phyloP scores from a whole-genome alignment of 345 rosid species.

The Eucalyptus erythrocorys region DNA sequence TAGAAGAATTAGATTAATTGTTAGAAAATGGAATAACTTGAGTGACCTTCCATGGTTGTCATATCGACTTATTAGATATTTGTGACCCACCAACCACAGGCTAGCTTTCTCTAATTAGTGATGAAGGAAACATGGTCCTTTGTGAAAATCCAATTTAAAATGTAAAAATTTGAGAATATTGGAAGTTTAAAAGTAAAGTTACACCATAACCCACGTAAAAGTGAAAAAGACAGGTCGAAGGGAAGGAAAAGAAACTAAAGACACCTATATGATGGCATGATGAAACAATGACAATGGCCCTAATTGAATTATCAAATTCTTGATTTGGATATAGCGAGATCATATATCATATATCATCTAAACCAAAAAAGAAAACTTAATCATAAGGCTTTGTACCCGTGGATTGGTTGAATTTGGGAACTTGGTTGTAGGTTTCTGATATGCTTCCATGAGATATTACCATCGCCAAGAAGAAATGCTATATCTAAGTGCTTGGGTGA shows the following conservation, averaged over 20 bases:
- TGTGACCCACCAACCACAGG: background rate
- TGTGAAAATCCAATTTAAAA: background rate
- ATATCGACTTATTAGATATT: background rate
- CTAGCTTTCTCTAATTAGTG: background rate
- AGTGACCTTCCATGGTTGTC: background rate
- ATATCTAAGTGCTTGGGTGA: background rate
- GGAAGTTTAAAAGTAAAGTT: background rate
- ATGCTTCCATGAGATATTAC: background rate
- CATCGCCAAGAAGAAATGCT: background rate
- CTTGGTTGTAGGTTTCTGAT: background rate
- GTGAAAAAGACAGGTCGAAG: background rate
- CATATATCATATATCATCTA: background rate
- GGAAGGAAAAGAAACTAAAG: background rate
- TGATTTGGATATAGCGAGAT: background rate
- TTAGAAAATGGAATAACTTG: background rate
- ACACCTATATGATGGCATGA: background rate
- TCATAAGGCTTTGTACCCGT: background rate
- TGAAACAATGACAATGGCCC: background rate
- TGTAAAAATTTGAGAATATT: background rate
- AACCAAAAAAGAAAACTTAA: background rate
- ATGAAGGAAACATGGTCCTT: background rate
- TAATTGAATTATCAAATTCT: background rate
- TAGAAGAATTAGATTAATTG: background rate
- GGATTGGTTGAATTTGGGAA: background rate
- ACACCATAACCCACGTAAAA: background rate